Evolutionary conservation across 345 rosid species (phyloP).

Genomic region (Populus alba): DNA sequence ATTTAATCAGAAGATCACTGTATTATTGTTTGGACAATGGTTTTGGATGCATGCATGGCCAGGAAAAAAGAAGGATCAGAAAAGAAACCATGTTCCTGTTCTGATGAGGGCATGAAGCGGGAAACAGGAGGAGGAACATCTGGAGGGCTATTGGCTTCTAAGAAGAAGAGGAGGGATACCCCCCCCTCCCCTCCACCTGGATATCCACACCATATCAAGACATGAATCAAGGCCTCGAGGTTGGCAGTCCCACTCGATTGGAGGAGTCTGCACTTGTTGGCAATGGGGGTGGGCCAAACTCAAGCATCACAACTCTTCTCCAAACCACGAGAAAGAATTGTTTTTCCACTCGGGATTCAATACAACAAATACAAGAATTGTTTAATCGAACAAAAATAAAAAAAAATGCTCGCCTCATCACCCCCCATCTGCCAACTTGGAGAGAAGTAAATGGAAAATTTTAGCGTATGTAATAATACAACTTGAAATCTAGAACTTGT

Average conservation of each 20-base stretch:
- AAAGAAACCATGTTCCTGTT: too few species aligned
- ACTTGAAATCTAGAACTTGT: conserved; percentile 9
- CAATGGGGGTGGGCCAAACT: not conserved
- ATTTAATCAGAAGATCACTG: not conserved
- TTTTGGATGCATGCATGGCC: not conserved
- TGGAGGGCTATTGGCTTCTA: too few species aligned
- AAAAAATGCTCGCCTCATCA: not conserved
- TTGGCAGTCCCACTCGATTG: too few species aligned
- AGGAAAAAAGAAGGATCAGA: not conserved
- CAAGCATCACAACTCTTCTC: not conserved
- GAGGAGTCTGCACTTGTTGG: not conserved
- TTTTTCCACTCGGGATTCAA: conserved; percentile 5
- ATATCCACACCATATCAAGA: too few species aligned
- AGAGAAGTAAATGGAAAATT: conserved; percentile 1
- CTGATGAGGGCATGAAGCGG: too few species aligned
- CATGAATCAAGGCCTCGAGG: too few species aligned
- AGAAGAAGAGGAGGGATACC: too few species aligned
- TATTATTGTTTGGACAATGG: not conserved
- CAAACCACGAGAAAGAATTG: not conserved
- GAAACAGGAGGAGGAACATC: too few species aligned
- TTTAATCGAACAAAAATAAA: not conserved
- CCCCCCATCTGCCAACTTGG: not conserved
- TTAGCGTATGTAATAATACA: conserved; percentile 5
- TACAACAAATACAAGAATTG: conserved; percentile 5
- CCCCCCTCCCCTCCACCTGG: too few species aligned